Percentiles rank a stretch among this genome's conserved stretches.
phyloP scores from a whole-genome alignment of 2,329 filamentous ascomycete genomes.

The Exophiala sp. region DNA sequence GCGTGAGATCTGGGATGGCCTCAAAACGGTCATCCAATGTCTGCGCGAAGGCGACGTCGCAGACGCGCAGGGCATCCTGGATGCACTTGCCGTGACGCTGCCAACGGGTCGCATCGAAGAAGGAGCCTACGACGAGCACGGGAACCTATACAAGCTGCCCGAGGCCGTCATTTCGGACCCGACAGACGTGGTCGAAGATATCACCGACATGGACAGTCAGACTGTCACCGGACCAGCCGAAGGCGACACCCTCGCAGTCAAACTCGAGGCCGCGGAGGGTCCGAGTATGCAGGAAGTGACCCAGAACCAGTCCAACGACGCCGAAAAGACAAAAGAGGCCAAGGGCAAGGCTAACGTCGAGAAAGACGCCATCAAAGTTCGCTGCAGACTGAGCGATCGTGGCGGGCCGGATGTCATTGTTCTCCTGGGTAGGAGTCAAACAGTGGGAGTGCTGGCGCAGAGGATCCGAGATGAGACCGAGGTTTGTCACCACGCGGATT shows the following conservation, averaged over 20 bases:
- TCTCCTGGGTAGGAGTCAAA: conserved; percentile 57
- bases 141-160: conserved; percentile 66
- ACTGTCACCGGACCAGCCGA: conserved; percentile 37
- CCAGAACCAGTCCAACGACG: conserved; percentile 23
- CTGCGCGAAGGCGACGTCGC: conserved; percentile 61
- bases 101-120: conserved; percentile 70
- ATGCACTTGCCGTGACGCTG: conserved; percentile 71
- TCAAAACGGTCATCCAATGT: conserved; percentile 65
- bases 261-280: conserved; percentile 31
- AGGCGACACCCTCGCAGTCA: conserved; percentile 20
- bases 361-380: conserved; percentile 56
- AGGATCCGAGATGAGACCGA: conserved; percentile 57
- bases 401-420: conserved; percentile 61
- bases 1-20: conserved; percentile 73
- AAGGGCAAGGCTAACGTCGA: conserved; percentile 58
- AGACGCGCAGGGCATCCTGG: conserved; percentile 76
- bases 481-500: conserved; percentile 9
- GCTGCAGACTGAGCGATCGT: conserved; percentile 63
- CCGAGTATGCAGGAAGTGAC: conserved; percentile 17
- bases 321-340: conserved; percentile 49
- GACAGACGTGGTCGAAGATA: conserved; percentile 48
- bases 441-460: conserved; percentile 60
- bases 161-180: conserved; percentile 68
- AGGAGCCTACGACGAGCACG: conserved; percentile 68
- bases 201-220: conserved; percentile 34